These are phyloP conservation scores for Periconia sp. DNA, from an alignment of 2,329 filamentous ascomycete species.

Conservation along the genomic window DNA sequence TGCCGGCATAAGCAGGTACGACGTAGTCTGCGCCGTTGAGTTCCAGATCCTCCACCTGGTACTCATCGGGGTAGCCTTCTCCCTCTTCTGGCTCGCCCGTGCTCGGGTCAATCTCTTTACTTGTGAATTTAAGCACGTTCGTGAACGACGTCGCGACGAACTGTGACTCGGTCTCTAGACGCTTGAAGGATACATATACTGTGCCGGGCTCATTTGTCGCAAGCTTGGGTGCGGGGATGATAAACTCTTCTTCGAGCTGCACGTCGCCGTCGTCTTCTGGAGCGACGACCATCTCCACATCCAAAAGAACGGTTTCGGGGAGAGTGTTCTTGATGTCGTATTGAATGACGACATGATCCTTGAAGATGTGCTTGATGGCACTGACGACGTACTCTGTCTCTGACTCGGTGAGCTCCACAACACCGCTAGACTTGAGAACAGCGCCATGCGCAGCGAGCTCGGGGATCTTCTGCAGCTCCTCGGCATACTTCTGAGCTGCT, in stretches of 20 bases:
- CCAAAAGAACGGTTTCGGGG: constrained; percentile 68
- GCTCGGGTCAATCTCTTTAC: constrained; percentile 95
- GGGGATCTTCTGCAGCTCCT: constrained; percentile 85
- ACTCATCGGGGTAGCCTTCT: constrained; percentile 92
- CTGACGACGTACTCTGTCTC: constrained; percentile 97
- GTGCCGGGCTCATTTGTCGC: constrained; percentile 86
- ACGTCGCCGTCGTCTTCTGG: constrained; percentile 83
- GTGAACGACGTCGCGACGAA: constrained; percentile 83
- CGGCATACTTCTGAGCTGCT: constrained; percentile 84
- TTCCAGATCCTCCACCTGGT: constrained; percentile 93
- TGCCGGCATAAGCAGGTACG: constrained; percentile 89
- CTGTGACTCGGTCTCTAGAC: constrained; percentile 74
- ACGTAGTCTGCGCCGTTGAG: constrained; percentile 92
- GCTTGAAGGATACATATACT: constrained; percentile 94
- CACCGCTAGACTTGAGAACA: constrained; percentile 86
- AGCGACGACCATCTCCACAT: constrained; percentile 72
- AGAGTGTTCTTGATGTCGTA: constrained; percentile 98
- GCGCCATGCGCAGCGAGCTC: constrained; percentile 89
- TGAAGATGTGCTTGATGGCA: constrained; percentile 96
- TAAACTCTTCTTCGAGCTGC: constrained; percentile 80
- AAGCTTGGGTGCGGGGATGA: constrained; percentile 85
- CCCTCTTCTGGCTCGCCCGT: constrained; percentile 89
- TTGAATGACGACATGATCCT: constrained; percentile 93
- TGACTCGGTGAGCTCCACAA: constrained; percentile 91
- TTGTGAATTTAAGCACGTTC: constrained; percentile 94